Conservation (phyloP, 805 yeast species). For the Clavispora carvajalis region DNA sequence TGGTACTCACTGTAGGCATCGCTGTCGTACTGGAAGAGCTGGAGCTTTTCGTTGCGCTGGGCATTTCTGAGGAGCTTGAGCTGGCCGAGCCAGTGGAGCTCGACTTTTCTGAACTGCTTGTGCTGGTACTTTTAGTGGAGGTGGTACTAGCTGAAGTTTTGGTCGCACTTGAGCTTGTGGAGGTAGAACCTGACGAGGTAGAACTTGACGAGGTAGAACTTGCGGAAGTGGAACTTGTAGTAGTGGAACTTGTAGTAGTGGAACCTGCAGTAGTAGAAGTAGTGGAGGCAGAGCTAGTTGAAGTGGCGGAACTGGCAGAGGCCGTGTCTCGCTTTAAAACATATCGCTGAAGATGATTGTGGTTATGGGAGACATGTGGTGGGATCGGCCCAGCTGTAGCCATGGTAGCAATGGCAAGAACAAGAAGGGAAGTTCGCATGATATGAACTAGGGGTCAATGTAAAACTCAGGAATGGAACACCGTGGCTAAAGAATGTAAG, state of each 20-base stretch:
- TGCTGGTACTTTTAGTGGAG: neutral
- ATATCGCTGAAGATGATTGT: neutral
- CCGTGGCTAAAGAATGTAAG: neutral
- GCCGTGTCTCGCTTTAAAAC: neutral
- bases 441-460: no score
- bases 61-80: neutral
- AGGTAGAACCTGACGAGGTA: neutral
- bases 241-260: neutral
- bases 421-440: neutral
- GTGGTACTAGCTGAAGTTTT: neutral
- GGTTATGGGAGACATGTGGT: neutral
- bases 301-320: neutral
- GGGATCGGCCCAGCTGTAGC: neutral
- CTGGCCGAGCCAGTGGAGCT: neutral
- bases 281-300: neutral
- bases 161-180: neutral
- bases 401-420: neutral
- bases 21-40: neutral
- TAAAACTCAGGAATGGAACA: no score
- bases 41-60: neutral
- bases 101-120: neutral
- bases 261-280: neutral
- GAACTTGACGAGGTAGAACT: neutral
- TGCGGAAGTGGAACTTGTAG: neutral
- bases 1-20: neutral